Evolutionary conservation across 2,329 filamentous ascomycete species (phyloP).

Genomic region (Fusarium sp.): DNA sequence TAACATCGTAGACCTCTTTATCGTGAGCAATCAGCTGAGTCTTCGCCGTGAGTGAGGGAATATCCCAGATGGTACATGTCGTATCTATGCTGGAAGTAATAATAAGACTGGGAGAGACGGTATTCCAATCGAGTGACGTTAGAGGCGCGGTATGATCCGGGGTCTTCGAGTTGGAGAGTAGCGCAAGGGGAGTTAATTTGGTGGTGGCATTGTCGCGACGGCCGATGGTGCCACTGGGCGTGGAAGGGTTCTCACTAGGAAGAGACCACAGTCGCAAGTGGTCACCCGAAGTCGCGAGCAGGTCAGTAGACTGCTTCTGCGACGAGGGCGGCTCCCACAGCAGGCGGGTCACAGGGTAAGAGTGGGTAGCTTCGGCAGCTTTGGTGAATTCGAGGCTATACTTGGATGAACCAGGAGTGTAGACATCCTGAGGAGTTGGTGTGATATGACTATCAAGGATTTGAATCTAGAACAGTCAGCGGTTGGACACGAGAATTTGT

Average conservation of each 20-base stretch:
- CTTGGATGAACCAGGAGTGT: conserved; percentile 76
- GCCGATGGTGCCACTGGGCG: conserved; percentile 74
- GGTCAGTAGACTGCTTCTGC: conserved; percentile 93
- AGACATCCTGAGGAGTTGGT: conserved; percentile 76
- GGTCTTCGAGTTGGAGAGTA: conserved; percentile 97
- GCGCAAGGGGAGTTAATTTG: conserved; percentile 91
- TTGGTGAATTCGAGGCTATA: conserved; percentile 91
- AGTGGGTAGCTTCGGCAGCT: conserved; percentile 95
- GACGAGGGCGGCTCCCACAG: conserved; percentile 96
- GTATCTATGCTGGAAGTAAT: conserved; percentile 99
- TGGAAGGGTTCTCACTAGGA: conserved; percentile 72
- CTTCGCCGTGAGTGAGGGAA: conserved; percentile 96
- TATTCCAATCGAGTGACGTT: conserved; percentile 98
- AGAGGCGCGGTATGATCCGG: conserved; percentile 97
- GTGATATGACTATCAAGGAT: conserved; percentile 89
- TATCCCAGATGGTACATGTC: conserved; percentile 99
- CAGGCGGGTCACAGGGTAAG: conserved; percentile 94
- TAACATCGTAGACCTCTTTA: conserved; percentile 98
- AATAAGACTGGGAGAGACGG: conserved; percentile 93
- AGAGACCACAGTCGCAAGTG: conserved; percentile 95
- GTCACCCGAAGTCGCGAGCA: conserved; percentile 94
- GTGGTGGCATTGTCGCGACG: conserved; percentile 71
- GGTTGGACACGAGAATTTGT: conserved; percentile 1
- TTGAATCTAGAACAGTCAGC: conserved; percentile 77
- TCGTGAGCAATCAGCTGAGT: conserved; percentile 98